phyloP scores from a whole-genome alignment of 371 early-diverging fungal species.

The Mortierella sp. region DNA sequence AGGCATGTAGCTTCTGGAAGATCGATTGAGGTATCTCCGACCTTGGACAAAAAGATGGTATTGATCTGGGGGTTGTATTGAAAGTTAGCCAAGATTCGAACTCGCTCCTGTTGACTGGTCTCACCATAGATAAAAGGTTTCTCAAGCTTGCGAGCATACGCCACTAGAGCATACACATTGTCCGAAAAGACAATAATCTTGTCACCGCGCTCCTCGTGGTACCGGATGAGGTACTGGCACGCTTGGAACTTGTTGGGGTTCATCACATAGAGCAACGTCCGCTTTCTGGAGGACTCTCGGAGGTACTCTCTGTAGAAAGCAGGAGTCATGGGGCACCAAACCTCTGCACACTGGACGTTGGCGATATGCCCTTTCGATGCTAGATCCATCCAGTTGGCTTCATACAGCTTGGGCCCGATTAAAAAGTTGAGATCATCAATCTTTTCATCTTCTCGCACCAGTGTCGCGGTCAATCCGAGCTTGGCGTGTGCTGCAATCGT shows the following conservation, averaged over 20 bases:
- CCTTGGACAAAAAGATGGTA: constrained; percentile 98
- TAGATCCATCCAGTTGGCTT: constrained; percentile 99
- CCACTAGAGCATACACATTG: constrained; percentile 97
- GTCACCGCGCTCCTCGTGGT: constrained; percentile 97
- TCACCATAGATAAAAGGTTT: constrained; percentile 98
- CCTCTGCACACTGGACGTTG: constrained; percentile 99
- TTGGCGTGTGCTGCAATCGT: constrained; percentile 98
- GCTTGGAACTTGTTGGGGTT: constrained; percentile 99
- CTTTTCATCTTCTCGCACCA: constrained; percentile 99
- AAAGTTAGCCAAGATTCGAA: constrained; percentile 96
- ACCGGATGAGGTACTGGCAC: constrained; percentile 97
- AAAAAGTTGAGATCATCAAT: constrained; percentile 99
- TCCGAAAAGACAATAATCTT: constrained; percentile 99
- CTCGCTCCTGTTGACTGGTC: constrained; percentile 96
- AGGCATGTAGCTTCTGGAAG: constrained; percentile 99
- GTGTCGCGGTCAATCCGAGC: constrained; percentile 98
- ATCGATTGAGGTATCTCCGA: constrained; percentile 99
- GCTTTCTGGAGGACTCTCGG: constrained; percentile 78
- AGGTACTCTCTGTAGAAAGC: constrained; percentile 98
- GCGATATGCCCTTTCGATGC: constrained; percentile 99
- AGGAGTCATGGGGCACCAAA: constrained; percentile 99
- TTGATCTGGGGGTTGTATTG: constrained; percentile 94
- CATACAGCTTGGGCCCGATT: constrained; percentile 99
- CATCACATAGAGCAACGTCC: constrained; percentile 95
- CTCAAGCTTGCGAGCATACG: constrained; percentile 92